Base-by-base conservation (phyloP, 73 alveolate species). In the Paramecium sexaurelia region DNA sequence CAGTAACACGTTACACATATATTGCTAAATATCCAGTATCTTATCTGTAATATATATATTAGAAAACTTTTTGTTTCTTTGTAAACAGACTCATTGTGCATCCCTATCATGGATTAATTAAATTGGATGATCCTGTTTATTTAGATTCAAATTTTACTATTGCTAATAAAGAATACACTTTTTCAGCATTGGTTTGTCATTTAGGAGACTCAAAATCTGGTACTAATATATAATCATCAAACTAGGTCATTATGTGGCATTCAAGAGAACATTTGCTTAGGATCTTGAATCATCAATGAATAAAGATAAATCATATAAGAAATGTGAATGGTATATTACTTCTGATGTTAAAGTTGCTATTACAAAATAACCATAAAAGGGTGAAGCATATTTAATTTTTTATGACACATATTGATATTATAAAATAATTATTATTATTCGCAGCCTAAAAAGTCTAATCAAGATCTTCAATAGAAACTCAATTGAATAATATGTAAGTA, bases 1-100 rank as follows among this genome's bases (percentile, higher is more conserved):
- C 43, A 11, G 86, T 71, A 1, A 71, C 27, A 35, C 32, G 43
- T 19, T 19, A 35, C 1, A 71, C 57, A 32, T 1, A 32, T n/a
- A 71, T 71, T 33, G 86, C 86, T 4, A 71, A 71, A 71, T 71
- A 35, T 71, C 86, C 86, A 5, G 83, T 61, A 61, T 26, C 13
- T 29, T n/a, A 61, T 10, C 19, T 17, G n/a, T 45, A 1, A 20
- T 56, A 2, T 3, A 56, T 24, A 26, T n/a, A 2, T 29, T 61
- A 61, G 83, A 71, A 71, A 71, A 71, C 86, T 5, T 37, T 71
- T 40, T 71, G 86, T 71, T 71, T 71, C 13, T 71, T 35, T 10
- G 86, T 71, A 1, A 71, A 71, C 5, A 36, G 86, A 71, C 43
- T 71, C 17, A n/a, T 37, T 71, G 27, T 71, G 7, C 17, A 71